Evolutionary conservation across 139 green algal species (phyloP), one percentile per base, ranked within the genome.

Genomic region (Chlorella sp.): DNA sequence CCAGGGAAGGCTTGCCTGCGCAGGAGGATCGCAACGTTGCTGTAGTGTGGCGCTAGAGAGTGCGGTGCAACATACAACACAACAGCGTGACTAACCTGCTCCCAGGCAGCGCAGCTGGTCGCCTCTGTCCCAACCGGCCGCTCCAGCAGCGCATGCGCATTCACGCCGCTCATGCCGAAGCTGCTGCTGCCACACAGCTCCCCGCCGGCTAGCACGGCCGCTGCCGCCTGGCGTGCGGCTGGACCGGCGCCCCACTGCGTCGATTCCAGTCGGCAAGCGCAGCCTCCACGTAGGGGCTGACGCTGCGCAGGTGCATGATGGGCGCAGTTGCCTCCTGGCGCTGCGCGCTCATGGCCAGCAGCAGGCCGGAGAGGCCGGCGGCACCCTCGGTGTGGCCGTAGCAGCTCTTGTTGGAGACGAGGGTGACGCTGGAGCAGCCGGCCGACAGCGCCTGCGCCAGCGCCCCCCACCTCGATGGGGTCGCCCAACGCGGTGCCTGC

Each of bases 261-360:
- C n/a, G n/a, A n/a, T n/a, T 27, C 45, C 55, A 74, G 50, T 82
- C 79, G 38, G 53, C 50, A 36, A 90, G 12, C 1, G 79, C 71
- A 11, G 69, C 74, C 5, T 40, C 76, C 3, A 94, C 82, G 36
- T 94, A 82, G 1, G 86, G 76, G 83, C 95, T 97, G 29, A 92
- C 33, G 2, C 27, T 61, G 38, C 84, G 77, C 56, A 97, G 82
- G 79, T 97, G 88, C 64, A 91, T 73, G 15, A 88, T 48, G 15
- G 71, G 74, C 17, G 81, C 29, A 0, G 40, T 41, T 2, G 38
- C 17, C 12, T 38, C 56, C 12, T 51, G 35, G 38, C 46, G 21
- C 48, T 88, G 58, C 23, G 48, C 67, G 41, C 72, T 29, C 6
- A 77, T 9, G 0, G 83, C 88, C 45, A 89, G 68, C 42, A 94